Evolutionary conservation across 768 basidiomycete species (phyloP), one percentile per base, ranked within the genome.

Genomic region (Heimioporus sp.): DNA sequence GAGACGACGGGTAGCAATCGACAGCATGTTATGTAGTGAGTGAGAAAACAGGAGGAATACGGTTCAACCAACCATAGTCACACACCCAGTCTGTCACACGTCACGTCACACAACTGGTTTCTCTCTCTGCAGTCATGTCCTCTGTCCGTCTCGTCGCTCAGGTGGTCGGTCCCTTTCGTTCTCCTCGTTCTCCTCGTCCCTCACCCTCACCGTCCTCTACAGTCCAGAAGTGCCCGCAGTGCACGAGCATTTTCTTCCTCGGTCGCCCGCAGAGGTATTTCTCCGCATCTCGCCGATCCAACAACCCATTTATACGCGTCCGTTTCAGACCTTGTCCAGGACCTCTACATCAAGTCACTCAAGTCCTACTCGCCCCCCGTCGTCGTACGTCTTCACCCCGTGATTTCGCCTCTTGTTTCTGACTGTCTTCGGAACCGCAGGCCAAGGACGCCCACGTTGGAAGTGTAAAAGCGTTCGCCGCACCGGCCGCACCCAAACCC

Each of bases 391-490:
- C n/a, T 40, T 21, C 4, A 3, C 0, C 35, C 13, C 24, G 16
- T 44, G 4, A 7, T 7, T 36, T 46, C 21, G 3, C 34, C 5
- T 45, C 35, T 31, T 2, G n/a, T 28, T 16, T 24, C 51, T 55
- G 32, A 54, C 40, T 10, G 41, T 24, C 32, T 9, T 24, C 30
- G n/a, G 15, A 40, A 52, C 32, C 11, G n/a, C 31, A 98, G 95
- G 82, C 87, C 56, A 85, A 90, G 71, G 90, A 97, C 69, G 93
- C 93, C 48, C 91, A 93, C 69, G 83, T 92, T 61, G 91, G 90
- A 50, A 76, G 70, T 51, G 94, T 98, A 54, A 97, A 96, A 74
- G 66, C 80, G 46, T 96, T 87, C 80, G 68, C 83, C 31, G 70
- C 83, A 21, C 96, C 96, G 1, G 69, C 85, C 15, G 65, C 82